Evolutionary conservation across 495 filamentous ascomycete genomes (phyloP).

Genomic region (Cladorrhinum samala): DNA sequence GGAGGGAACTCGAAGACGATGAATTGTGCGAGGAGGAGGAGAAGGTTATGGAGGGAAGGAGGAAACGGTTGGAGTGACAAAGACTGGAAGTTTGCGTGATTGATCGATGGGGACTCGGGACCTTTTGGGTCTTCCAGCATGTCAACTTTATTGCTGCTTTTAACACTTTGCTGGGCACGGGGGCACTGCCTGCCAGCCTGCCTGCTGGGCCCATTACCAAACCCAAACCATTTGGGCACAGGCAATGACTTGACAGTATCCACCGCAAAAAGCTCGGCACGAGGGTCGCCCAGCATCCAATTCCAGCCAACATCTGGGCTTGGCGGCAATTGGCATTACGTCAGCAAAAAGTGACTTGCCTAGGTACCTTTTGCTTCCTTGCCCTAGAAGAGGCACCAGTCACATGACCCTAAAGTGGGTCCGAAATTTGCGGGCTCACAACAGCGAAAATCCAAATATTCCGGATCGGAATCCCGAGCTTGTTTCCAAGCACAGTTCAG

Average conservation of each 20-base stretch:
- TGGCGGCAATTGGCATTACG: no score
- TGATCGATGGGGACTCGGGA: no score
- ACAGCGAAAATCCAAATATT: slow-evolving; percentile 30
- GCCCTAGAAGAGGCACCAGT: slow-evolving; percentile 24
- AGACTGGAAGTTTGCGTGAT: slow-evolving; percentile 20
- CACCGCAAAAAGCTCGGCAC: background rate
- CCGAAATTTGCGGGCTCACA: slow-evolving; percentile 24
- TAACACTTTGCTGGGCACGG: slow-evolving; percentile 7
- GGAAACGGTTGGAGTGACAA: slow-evolving; percentile 7
- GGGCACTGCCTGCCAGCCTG: background rate
- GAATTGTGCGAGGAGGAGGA: background rate
- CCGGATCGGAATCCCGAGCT: slow-evolving; percentile 11
- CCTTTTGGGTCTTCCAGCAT: slow-evolving; percentile 7
- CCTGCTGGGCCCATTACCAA: background rate
- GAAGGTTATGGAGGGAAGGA: background rate
- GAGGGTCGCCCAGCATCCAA: background rate
- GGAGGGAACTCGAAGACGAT: background rate
- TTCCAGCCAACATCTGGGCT: background rate
- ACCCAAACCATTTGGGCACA: background rate
- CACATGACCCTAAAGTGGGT: slow-evolving; percentile 25
- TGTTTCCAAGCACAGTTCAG: slow-evolving; percentile 13
- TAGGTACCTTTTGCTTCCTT: background rate
- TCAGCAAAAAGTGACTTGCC: slow-evolving; percentile 14
- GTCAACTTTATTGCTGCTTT: slow-evolving; percentile 7
- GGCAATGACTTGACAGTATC: background rate